Evolutionary conservation across 257 asterid genomes (phyloP).

Genomic region (Paulownia fortunei): DNA sequence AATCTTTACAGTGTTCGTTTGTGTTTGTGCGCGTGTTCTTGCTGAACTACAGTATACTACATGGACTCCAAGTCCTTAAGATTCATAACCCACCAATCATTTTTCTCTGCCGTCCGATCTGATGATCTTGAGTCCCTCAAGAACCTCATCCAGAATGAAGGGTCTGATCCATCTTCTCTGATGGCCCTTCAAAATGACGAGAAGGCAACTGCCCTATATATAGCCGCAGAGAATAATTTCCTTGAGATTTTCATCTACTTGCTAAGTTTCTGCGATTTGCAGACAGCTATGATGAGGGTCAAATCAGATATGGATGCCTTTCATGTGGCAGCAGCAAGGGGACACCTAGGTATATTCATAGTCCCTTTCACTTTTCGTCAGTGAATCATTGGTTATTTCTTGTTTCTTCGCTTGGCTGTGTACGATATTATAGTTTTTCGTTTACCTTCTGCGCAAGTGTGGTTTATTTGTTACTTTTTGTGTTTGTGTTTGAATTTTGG

Average conservation of each 20-base stretch:
- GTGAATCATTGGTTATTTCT: not conserved
- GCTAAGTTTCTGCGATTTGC: conserved; percentile 72
- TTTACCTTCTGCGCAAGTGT: not conserved
- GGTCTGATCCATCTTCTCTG: conserved; percentile 64
- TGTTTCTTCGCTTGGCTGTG: not conserved
- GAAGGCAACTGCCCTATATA: conserved; percentile 77
- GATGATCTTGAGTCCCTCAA: conserved; percentile 70
- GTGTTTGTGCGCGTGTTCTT: conserved; percentile 2
- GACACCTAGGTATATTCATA: conserved; percentile 65
- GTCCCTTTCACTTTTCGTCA: not conserved
- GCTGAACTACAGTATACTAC: conserved; percentile 24
- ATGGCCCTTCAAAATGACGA: conserved; percentile 77
- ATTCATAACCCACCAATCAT: conserved; percentile 89
- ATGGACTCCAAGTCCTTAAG: conserved; percentile 86
- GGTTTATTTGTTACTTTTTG: not conserved
- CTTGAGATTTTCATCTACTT: conserved; percentile 54
- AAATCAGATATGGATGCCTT: conserved; percentile 83
- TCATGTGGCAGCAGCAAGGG: conserved; percentile 84
- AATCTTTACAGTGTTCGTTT: conserved; percentile 24
- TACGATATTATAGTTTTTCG: not conserved
- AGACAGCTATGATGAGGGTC: conserved; percentile 63
- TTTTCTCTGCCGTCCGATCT: conserved; percentile 76
- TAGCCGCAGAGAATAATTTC: conserved; percentile 77
- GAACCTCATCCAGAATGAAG: conserved; percentile 58
- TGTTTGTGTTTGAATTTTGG: not conserved